Evolutionary conservation across 345 rosid genomes (phyloP), one percentile per base, ranked within the genome.

Genomic region (Gossypium ekmanianum): DNA sequence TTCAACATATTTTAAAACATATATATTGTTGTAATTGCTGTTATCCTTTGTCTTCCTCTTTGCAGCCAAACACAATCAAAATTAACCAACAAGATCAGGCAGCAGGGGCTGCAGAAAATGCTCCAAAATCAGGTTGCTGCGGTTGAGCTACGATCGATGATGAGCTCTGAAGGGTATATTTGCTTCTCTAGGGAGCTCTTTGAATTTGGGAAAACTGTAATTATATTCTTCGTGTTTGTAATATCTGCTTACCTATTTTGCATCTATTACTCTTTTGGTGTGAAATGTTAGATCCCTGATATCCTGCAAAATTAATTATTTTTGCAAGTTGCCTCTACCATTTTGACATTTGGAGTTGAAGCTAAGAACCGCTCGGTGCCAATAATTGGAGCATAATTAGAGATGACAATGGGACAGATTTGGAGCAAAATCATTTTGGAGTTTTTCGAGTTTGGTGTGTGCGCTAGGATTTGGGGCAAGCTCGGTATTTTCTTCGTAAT

Each of bases 1-100:
- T 67, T 47, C 4, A 47, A 47, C 51, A 47, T 47, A 47, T 9
- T 47, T 9, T 67, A 11, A 6, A 34, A 57, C 41, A 34, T 51
- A 4, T 7, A 18, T 67, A 20, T 18, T 63, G 14, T 27, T 26
- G 43, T 39, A 2, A 71, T 27, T 20, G 47, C 26, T 67, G 9
- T 47, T 4, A 43, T 54, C 2, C 2, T 26, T 14, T 63, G 55
- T 61, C 47, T 71, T 69, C 76, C 12, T 61, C 34, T 26, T 51
- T 77, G 76, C 89, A 88, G 91, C 91, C 91, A 11, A 85, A 80
- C 76, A 81, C 86, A n/a, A 84, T 88, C 79, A 86, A 79, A 78
- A 85, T 88, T 74, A 88, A 84, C 80, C 91, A 82, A 72, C 77
- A 81, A 17, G 88, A 84, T 58, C 87, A 81, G 74, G 78, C 83